Base-by-base conservation (phyloP, 495 filamentous ascomycete genomes). In the Sphaerosporella brunnea region DNA sequence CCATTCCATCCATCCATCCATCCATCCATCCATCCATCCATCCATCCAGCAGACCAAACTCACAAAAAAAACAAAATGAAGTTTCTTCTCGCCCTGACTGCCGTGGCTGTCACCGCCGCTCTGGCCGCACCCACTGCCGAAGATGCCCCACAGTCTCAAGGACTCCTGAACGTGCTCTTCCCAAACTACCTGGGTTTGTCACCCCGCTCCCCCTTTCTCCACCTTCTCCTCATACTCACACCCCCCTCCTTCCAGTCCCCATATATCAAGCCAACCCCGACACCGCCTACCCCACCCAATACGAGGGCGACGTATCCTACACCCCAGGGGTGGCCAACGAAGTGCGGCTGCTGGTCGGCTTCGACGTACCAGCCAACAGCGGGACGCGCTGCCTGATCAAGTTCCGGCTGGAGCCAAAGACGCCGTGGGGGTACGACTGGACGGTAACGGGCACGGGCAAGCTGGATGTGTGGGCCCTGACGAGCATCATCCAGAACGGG, bases 381-480 rank as follows among this genome's bases (percentile, higher is more conserved):
- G 45, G 45, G 16, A 37, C 30, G n/a, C 16, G 20, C n/a, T 48
- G 45, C 26, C 5, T 20, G 9, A 48, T 48, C 35, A 48, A 48
- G 34, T 48, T 48, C 26, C 13, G 13, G 7, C 45, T 48, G 3
- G 15, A 13, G 2, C 4, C 19, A 16, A 38, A 48, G 45, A 4
- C 1, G 10, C n/a, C 8, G 8, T 8, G 20, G 2, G 45, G 34
- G 7, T 48, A 48, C 26, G 1, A 37, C 23, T 48, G 45, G 45
- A 26, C 23, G 2, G 45, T 48, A 11, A n/a, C 8, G 18, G 45
- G 45, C 16, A 37, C 10, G 4, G 45, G 45, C 1, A 48, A 38
- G 35, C 21, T 48, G 7, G 45, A 48, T 48, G 45, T 48, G 19
- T 48, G 43, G 43, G 20, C 5, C 4, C 26, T 46, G 2, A 46